Conservation (phyloP, 1,139 yeast genomes). For the Scheffersomyces illinoinensis region DNA sequence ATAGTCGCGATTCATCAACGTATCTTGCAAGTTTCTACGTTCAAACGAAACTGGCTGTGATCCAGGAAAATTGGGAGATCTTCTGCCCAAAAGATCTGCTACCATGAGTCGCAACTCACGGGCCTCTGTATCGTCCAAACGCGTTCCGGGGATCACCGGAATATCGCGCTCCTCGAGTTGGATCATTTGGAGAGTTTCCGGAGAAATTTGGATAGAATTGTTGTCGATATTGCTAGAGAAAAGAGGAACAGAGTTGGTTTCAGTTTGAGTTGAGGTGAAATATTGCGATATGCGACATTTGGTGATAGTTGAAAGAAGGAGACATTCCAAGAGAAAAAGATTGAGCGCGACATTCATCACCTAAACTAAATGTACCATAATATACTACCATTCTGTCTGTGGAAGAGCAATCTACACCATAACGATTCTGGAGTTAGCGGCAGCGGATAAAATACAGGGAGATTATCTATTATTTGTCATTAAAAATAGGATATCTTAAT, state of each 20-base stretch:
- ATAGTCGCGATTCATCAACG: conserved; percentile 60
- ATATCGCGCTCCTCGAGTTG: conserved; percentile 58
- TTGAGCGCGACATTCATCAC: background rate
- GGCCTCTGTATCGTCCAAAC: conserved; percentile 70
- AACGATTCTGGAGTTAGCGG: background rate
- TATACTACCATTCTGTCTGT: background rate
- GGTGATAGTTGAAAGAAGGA: background rate
- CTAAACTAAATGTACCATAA: background rate
- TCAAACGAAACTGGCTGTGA: conserved; percentile 95
- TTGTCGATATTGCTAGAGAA: background rate
- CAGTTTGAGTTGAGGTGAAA: background rate
- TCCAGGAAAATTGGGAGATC: conserved; percentile 68
- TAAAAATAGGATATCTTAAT: background rate
- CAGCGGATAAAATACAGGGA: background rate
- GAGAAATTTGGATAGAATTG: background rate
- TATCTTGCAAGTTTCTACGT: conserved; percentile 65
- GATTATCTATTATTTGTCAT: background rate
- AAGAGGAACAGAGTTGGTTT: background rate
- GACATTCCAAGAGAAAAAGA: background rate
- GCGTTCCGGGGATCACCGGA: conserved; percentile 83
- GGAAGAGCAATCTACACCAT: background rate
- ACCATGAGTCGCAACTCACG: conserved; percentile 69
- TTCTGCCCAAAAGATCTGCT: conserved; percentile 61
- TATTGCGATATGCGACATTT: background rate
- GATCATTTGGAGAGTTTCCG: conserved; percentile 22